Evolutionary conservation across 2,329 filamentous ascomycete species (phyloP), one percentile per base, ranked within the genome.

Genomic region (Macrophomina tecta): DNA sequence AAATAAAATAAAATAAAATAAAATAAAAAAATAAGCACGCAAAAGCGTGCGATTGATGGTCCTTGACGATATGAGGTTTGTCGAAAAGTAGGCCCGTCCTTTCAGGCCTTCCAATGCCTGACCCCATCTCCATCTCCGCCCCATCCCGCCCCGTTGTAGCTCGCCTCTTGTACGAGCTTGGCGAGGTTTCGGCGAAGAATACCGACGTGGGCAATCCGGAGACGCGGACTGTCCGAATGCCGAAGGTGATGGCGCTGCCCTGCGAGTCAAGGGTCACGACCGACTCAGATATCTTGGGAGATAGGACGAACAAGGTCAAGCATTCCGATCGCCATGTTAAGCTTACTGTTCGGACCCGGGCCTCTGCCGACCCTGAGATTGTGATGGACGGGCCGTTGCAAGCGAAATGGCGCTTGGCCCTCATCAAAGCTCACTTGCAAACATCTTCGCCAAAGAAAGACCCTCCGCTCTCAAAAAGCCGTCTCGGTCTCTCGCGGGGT

Each of bases 91-190:
- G 9, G 53, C 11, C 42, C 16, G 14, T 28, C 23, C 36, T 61
- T 32, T 45, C 14, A 61, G 56, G 40, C 56, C 16, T 8, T 4
- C 56, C 56, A 61, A 11, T 30, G 18, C 28, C 28, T 61, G 56
- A 34, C 56, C 18, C 18, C 30, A 18, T 18, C n/a, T 8, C 40
- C 16, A 32, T 45, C 40, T 61, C 56, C 49, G 56, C 56, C 16
- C 42, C 56, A 32, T 46, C 9, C 56, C 42, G 40, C 40, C 11
- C 9, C 42, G 23, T 23, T 42, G 18, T 42, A 18, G 28, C 14
- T 23, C 42, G 30, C 7, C 2, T 48, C 42, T 46, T 61, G 18
- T 16, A 28, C 30, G 56, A 61, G 56, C 56, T 48, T 61, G 28
- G 42, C 40, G 42, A 40, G 36, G 8, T 30, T 42, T n/a, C 23